Percentiles rank a stretch among this genome's conserved stretches.
Conservation (phyloP, 2,329 filamentous ascomycete genomes). For the Diaporthe humulicola region DNA sequence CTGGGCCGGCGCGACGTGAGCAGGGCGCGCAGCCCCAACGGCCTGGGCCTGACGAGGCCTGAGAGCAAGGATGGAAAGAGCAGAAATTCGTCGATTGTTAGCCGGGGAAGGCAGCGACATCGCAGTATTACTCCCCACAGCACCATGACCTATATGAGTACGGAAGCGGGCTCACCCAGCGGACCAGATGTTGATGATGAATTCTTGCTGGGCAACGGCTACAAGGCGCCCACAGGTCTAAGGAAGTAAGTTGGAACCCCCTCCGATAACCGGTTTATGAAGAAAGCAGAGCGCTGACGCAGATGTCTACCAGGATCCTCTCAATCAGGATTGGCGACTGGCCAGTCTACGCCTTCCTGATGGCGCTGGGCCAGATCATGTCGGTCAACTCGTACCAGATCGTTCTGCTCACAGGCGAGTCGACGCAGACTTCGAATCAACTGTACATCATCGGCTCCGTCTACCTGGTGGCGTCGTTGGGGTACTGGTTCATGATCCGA, state of each 20-base stretch:
- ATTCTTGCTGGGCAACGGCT: slow-evolving; percentile 68
- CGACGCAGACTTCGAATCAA: slow-evolving; percentile 69
- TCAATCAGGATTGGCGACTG: slow-evolving; percentile 71
- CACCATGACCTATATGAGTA: slow-evolving; percentile 39
- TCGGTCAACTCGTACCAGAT: slow-evolving; percentile 78
- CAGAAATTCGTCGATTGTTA: slow-evolving; percentile 50
- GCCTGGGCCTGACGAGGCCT: slow-evolving; percentile 43
- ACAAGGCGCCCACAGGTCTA: slow-evolving; percentile 68
- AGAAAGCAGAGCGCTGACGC: slow-evolving; percentile 18
- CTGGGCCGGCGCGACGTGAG: slow-evolving; percentile 62
- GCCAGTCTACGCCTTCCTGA: slow-evolving; percentile 73
- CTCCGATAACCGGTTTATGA: neutral
- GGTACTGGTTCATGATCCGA: slow-evolving; percentile 75
- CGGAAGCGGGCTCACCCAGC: slow-evolving; percentile 39
- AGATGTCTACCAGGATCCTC: slow-evolving; percentile 47
- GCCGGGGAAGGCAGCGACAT: slow-evolving; percentile 44
- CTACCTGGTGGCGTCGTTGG: slow-evolving; percentile 68
- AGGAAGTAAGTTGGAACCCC: slow-evolving; percentile 56
- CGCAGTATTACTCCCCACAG: slow-evolving; percentile 42
- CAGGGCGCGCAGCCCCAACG: slow-evolving; percentile 44
- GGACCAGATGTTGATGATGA: slow-evolving; percentile 50
- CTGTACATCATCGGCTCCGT: slow-evolving; percentile 72
- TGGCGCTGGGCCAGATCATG: slow-evolving; percentile 73
- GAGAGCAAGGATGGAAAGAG: slow-evolving; percentile 52
- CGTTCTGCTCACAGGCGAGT: slow-evolving; percentile 73